A percentile compares a stretch with the other conserved stretches of the same genome.
Conservation (phyloP, 306 rosid genomes). For the Castanospermum australe region DNA sequence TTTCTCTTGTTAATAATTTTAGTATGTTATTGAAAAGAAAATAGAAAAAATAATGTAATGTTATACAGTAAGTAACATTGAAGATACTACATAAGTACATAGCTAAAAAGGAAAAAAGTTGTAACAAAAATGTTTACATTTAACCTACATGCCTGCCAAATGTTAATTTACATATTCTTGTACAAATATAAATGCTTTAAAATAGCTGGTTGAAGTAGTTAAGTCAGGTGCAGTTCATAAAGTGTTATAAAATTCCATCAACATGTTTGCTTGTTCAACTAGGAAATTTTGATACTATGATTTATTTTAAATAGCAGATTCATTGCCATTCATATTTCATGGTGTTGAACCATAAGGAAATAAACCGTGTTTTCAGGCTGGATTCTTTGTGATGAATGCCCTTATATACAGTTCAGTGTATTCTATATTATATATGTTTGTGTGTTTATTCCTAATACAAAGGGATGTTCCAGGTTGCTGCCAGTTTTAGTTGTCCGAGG, state of each 20-base stretch:
- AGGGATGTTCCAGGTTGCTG: conserved; percentile 66
- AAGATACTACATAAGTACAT: neutral
- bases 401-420: neutral
- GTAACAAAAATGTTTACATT: neutral
- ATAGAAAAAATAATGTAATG: neutral
- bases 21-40: neutral
- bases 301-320: neutral
- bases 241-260: conserved; percentile 4
- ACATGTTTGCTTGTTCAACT: conserved; percentile 15
- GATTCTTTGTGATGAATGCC: neutral
- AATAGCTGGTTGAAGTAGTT: neutral
- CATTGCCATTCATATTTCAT: neutral
- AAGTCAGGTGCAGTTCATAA: neutral
- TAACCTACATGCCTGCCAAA: neutral
- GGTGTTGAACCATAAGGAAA: neutral
- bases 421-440: neutral
- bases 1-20: neutral
- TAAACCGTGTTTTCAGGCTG: neutral
- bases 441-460: conserved; percentile 29
- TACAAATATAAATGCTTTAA: neutral
- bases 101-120: neutral
- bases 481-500: conserved; percentile 77
- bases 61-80: neutral
- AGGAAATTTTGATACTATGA: conserved; percentile 1
- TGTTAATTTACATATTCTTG: neutral